These are phyloP conservation scores for Tricholoma matsutake DNA, from an alignment of 768 basidiomycete species.

Conservation along the genomic window DNA sequence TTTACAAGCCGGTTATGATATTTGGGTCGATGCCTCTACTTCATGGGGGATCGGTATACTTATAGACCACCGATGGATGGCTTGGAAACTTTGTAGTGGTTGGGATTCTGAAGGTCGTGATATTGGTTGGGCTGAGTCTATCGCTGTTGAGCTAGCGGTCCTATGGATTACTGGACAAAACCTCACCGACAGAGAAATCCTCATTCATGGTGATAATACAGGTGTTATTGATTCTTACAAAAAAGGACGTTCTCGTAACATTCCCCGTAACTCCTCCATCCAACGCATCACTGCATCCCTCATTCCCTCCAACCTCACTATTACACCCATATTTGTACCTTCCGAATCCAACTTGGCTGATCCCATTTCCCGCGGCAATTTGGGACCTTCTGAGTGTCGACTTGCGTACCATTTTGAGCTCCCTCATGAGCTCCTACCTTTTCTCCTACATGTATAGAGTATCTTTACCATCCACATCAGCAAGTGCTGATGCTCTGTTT, in stretches of 20 bases:
- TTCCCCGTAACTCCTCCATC: not conserved
- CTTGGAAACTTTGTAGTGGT: not conserved
- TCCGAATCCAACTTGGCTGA: not conserved
- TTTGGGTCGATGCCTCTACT: too few relatives aligned
- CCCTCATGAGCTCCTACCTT: too few relatives aligned
- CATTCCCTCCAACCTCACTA: not conserved
- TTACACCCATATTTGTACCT: not conserved
- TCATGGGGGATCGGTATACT: not conserved
- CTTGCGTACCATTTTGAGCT: too few relatives aligned
- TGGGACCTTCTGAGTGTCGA: not conserved
- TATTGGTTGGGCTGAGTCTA: not conserved
- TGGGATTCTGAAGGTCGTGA: not conserved
- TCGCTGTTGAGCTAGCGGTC: not conserved
- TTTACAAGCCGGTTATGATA: not conserved
- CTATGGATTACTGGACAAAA: not conserved
- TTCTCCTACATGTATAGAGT: too few relatives aligned
- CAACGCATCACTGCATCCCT: not conserved
- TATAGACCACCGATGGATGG: not conserved
- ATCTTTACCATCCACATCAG: too few relatives aligned
- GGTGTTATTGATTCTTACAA: not conserved
- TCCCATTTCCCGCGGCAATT: not conserved
- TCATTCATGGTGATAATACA: not conserved
- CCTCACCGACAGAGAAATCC: not conserved
- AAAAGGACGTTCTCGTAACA: not conserved
- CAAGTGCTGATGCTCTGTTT: too few relatives aligned